phyloP scores from a whole-genome alignment of 495 filamentous ascomycete species.

The Pseudoneurospora amorphoporcata region DNA sequence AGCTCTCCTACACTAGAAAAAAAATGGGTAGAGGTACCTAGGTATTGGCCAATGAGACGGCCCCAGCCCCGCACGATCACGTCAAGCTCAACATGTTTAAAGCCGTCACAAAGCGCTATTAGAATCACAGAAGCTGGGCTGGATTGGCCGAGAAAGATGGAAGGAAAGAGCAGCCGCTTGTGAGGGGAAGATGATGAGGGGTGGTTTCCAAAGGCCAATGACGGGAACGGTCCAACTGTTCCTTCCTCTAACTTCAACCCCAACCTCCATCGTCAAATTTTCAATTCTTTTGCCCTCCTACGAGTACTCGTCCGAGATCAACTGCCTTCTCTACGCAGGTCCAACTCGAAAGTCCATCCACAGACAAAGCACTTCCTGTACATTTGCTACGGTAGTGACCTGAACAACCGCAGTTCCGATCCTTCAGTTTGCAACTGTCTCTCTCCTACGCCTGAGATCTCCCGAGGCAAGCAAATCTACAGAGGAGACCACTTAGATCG shows the following conservation, averaged over 20 bases:
- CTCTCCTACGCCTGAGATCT: background rate
- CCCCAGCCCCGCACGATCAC: conserved; percentile 2
- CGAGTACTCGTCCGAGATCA: background rate
- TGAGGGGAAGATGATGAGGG: background rate
- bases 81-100: conserved; percentile 5
- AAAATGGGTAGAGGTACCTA: no score
- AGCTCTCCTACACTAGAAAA: background rate
- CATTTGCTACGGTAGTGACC: background rate
- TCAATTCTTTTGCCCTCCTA: background rate
- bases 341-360: background rate
- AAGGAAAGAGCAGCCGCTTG: background rate
- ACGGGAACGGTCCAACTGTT: background rate
- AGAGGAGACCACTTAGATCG: background rate
- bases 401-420: background rate
- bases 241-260: background rate
- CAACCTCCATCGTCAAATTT: background rate
- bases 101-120: conserved; percentile 22
- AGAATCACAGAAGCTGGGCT: background rate
- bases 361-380: background rate
- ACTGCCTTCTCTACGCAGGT: background rate
- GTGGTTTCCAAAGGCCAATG: background rate
- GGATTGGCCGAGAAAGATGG: background rate
- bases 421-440: background rate
- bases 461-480: background rate
- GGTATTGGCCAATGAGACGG: conserved; percentile 13